Evolutionary conservation across 192 early-diverging fungal genomes (phyloP), one percentile per base, ranked within the genome.

Genomic region (Thamnidium elegans): DNA sequence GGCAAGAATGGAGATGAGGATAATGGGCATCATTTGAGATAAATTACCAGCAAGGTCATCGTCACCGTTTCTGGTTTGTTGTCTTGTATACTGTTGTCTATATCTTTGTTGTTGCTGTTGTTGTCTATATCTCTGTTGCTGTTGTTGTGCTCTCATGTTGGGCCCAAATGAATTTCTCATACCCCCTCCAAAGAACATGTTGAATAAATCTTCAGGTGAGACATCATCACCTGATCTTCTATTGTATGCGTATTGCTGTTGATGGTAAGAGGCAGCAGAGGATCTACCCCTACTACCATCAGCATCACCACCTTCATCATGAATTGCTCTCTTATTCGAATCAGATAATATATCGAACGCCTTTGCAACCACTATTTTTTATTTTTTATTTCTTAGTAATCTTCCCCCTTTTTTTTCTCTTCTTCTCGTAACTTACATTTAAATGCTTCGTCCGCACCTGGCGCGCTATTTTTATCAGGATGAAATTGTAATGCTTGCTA

Each of bases 371-470:
- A 94, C 89, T 93, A 67, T 26, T 21, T 31, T 42, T 4, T 32
- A 43, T 61, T 20, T 48, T 17, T 36, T 54, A 26, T 26, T 26
- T 26, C 26, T 26, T 26, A 26, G 26, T 26, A 32, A 55, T 46
- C n/a, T n/a, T 23, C 15, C 34, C 50, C 23, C 3, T 26, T 52
- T 7, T 0, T 6, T 31, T 7, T 47, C 14, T 14, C 13, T 59
- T 32, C 11, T 36, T n/a, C 0, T 14, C 4, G 19, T n/a, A 58
- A 63, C 65, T 55, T 78, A 91, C 90, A 81, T 78, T 97, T 97
- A 72, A 98, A 98, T 0, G 96, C 94, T 72, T 96, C 94, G 62
- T 96, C 95, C 5, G 94, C 93, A n/a, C 96, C 94, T 2, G 95
- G 96, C 11, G 96, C 96, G 0, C 79, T 85, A 62, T 96, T 97